Evolutionary conservation across 345 rosid species (phyloP).

Genomic region (Adansonia digitata): DNA sequence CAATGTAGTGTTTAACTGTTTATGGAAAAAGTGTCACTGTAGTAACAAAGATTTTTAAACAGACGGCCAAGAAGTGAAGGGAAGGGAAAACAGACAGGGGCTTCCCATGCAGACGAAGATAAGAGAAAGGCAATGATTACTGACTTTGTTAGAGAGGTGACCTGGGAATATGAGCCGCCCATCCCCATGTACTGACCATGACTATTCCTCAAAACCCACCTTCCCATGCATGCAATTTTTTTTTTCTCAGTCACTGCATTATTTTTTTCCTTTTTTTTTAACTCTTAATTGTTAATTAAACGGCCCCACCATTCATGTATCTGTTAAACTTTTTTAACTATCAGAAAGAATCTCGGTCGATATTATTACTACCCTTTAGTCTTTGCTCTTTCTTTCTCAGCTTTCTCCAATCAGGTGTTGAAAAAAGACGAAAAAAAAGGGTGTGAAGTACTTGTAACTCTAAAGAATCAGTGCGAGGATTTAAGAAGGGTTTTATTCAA

Average conservation of each 20-base stretch:
- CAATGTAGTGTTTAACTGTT: too few species aligned
- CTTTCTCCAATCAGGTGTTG: too few species aligned
- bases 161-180: not conserved
- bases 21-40: not conserved
- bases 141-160: not conserved
- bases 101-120: not conserved
- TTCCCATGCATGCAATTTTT: not conserved
- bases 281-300: not conserved
- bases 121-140: conserved; percentile 5
- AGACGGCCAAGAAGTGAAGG: not conserved
- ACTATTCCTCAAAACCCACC: conserved; percentile 6
- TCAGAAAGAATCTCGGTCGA: too few species aligned
- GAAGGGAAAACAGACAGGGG: not conserved
- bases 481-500: too few species aligned
- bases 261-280: not conserved
- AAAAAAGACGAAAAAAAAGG: too few species aligned
- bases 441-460: too few species aligned
- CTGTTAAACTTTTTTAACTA: too few species aligned
- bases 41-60: not conserved
- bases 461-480: too few species aligned
- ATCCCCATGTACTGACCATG: conserved; percentile 10
- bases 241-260: not conserved
- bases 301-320: not conserved
- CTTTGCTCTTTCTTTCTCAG: too few species aligned
- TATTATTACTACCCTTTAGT: too few species aligned